Evolutionary conservation across 2,329 filamentous ascomycete genomes (phyloP).

Genomic region (Escovopsis weberi): DNA sequence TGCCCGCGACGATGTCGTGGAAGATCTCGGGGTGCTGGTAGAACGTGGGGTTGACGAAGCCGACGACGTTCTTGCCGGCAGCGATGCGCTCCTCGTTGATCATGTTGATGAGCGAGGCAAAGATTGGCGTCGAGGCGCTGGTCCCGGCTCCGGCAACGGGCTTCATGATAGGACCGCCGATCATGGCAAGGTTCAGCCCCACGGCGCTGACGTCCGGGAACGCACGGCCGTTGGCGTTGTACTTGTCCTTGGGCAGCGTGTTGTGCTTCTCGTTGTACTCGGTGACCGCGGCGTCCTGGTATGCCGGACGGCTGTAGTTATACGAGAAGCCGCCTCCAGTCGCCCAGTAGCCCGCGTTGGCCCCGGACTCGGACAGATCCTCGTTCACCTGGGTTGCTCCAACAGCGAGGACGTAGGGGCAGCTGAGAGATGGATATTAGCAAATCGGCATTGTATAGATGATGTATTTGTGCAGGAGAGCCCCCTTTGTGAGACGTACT

Average conservation of each 20-base stretch:
- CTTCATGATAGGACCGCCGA: neutral
- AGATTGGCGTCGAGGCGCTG: slow-evolving; percentile 6
- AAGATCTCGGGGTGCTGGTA: slow-evolving; percentile 5
- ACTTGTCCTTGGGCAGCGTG: neutral
- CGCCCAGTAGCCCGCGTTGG: neutral
- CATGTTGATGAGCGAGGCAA: slow-evolving; percentile 7
- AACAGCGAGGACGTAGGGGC: neutral
- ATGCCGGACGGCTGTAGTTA: neutral
- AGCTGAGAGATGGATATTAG: neutral
- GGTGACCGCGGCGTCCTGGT: neutral
- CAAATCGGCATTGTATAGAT: neutral
- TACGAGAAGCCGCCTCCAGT: neutral
- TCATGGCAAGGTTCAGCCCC: neutral
- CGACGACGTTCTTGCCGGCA: slow-evolving; percentile 22
- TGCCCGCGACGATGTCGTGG: slow-evolving; percentile 3
- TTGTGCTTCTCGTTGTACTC: neutral
- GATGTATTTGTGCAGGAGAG: neutral
- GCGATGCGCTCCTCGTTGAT: slow-evolving; percentile 8
- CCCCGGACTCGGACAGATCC: neutral
- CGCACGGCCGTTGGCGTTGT: neutral
- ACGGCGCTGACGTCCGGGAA: slow-evolving; percentile 1
- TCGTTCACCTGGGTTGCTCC: neutral
- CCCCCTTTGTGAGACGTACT: neutral
- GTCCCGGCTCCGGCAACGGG: slow-evolving; percentile 3
- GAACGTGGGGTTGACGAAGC: slow-evolving; percentile 14